phyloP scores from a whole-genome alignment of 2,329 filamentous ascomycete species.

The Fusarium sp. region DNA sequence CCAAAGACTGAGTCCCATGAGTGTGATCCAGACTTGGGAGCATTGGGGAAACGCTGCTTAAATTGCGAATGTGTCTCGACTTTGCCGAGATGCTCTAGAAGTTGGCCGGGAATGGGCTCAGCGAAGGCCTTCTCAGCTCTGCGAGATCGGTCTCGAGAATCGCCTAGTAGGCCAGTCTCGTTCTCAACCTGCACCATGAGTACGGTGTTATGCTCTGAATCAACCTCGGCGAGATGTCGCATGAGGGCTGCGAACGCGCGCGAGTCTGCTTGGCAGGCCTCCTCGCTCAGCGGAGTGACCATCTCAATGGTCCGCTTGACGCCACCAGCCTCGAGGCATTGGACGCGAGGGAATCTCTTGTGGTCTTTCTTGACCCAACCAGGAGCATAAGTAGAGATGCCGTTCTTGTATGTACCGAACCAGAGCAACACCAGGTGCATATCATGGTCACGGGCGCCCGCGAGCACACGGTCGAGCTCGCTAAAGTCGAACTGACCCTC shows the following conservation, averaged over 20 bases:
- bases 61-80: slow-evolving; percentile 46
- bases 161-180: slow-evolving; percentile 63
- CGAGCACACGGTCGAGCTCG: slow-evolving; percentile 50
- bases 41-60: slow-evolving; percentile 41
- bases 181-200: slow-evolving; percentile 71
- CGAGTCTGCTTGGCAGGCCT: slow-evolving; percentile 47
- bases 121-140: slow-evolving; percentile 56
- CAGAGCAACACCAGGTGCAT: slow-evolving; percentile 53
- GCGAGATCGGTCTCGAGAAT: slow-evolving; percentile 60
- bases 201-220: slow-evolving; percentile 60
- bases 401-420: slow-evolving; percentile 56
- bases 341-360: slow-evolving; percentile 51
- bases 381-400: slow-evolving; percentile 52
- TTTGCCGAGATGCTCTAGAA: slow-evolving; percentile 43
- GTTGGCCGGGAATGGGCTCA: slow-evolving; percentile 44
- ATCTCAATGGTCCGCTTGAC: slow-evolving; percentile 49
- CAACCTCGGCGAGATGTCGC: slow-evolving; percentile 54
- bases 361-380: slow-evolving; percentile 51
- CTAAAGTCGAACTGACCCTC: slow-evolving; percentile 51
- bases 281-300: slow-evolving; percentile 47
- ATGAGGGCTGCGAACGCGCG: slow-evolving; percentile 49
- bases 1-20: slow-evolving; percentile 53
- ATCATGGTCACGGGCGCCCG: slow-evolving; percentile 46
- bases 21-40: slow-evolving; percentile 38
- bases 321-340: slow-evolving; percentile 48